phyloP scores from a whole-genome alignment of 2,329 filamentous ascomycete species.

The Colletotrichum sp. region DNA sequence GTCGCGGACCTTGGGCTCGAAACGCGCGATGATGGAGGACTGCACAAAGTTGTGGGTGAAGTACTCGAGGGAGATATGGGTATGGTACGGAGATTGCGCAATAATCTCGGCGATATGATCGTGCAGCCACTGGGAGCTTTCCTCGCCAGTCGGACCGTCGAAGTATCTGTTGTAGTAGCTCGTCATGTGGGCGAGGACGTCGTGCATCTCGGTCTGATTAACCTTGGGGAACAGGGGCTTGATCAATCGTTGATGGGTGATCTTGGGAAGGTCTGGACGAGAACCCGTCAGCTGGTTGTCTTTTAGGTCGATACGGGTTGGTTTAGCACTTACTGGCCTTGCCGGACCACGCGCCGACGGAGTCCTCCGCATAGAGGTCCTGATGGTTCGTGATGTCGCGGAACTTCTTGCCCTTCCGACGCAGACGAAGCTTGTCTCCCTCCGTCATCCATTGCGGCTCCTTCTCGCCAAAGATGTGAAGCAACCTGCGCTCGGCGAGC shows the following conservation, averaged over 20 bases:
- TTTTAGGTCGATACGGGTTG: accelerated
- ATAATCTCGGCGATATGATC: constrained; percentile 40
- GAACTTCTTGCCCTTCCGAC: constrained; percentile 71
- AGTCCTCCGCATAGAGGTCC: constrained; percentile 46
- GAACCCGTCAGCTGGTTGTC: background rate
- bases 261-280: constrained; percentile 35
- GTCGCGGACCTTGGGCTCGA: constrained; percentile 48
- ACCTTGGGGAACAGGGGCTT: constrained; percentile 62
- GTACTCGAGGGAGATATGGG: constrained; percentile 44
- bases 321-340: constrained; percentile 30
- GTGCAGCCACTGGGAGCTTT: constrained; percentile 38
- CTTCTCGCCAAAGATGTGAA: constrained; percentile 69
- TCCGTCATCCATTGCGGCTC: constrained; percentile 72
- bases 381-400: constrained; percentile 73
- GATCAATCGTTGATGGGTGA: constrained; percentile 58
- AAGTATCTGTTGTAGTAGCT: constrained; percentile 67
- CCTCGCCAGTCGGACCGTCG: constrained; percentile 34
- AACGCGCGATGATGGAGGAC: constrained; percentile 73
- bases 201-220: constrained; percentile 67
- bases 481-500: constrained; percentile 54
- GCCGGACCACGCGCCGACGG: constrained; percentile 26
- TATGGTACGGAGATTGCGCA: constrained; percentile 36
- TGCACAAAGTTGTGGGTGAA: constrained; percentile 75
- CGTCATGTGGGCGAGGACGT: constrained; percentile 67
- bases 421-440: constrained; percentile 73